These are phyloP conservation scores for Barbarea vulgaris DNA, from an alignment of 345 rosid genomes.

Conservation along the genomic window DNA sequence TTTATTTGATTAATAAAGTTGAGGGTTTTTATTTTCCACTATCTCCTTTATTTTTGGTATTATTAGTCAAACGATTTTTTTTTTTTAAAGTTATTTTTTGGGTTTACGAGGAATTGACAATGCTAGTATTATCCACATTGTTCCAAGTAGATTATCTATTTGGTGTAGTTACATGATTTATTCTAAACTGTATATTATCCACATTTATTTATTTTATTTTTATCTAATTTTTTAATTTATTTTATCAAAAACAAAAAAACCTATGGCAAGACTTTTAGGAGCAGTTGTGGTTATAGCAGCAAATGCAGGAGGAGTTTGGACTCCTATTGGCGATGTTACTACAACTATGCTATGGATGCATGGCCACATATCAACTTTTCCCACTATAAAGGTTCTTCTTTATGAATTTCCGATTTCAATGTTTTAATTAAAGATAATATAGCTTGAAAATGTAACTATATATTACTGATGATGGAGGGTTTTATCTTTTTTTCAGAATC, in stretches of 20 bases:
- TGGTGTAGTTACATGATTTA: not conserved
- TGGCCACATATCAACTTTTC: constrained; percentile 72
- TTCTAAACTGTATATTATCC: too few species aligned
- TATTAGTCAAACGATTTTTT: too few species aligned
- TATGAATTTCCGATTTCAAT: not conserved
- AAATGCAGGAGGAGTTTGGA: constrained; percentile 93
- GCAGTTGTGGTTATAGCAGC: constrained; percentile 87
- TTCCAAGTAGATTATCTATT: not conserved
- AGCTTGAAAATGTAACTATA: not conserved
- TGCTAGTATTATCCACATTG: not conserved
- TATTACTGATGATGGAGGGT: not conserved
- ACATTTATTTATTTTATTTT: too few species aligned
- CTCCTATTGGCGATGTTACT: constrained; percentile 87
- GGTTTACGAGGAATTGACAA: too few species aligned
- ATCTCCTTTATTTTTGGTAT: too few species aligned
- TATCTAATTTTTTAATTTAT: too few species aligned
- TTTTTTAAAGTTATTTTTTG: too few species aligned
- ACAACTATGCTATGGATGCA: constrained; percentile 93
- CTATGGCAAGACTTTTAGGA: constrained; percentile 66
- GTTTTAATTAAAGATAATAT: too few species aligned
- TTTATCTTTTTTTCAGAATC: constrained; percentile 46
- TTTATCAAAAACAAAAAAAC: too few species aligned
- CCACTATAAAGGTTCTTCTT: constrained; percentile 65
- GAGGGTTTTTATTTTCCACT: too few species aligned
- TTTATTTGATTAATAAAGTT: too few species aligned